Conservation (phyloP, 2,329 filamentous ascomycete species). For the Ophiostoma piceae region DNA sequence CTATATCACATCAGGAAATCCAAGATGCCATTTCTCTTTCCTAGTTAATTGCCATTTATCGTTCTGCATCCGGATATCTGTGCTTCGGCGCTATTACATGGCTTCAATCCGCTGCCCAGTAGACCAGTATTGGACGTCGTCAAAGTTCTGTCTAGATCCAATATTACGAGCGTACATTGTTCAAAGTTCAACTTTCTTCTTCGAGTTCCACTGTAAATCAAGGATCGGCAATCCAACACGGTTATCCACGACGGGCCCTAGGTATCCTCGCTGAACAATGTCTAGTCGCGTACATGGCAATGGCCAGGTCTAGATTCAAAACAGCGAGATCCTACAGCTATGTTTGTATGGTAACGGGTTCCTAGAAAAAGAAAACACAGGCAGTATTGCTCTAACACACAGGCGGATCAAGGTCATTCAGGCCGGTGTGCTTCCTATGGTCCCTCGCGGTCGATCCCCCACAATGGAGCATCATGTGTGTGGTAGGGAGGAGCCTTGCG, state of each 20-base stretch:
- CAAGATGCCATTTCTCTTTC: neutral
- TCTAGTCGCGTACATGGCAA: neutral
- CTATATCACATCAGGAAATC: neutral
- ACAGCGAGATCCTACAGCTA: neutral
- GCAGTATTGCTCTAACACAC: neutral
- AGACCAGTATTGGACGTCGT: neutral
- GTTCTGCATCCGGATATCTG: neutral
- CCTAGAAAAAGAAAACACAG: neutral
- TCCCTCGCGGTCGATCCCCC: constrained; percentile 13
- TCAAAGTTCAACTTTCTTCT: neutral
- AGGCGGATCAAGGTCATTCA: neutral
- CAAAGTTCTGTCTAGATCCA: neutral
- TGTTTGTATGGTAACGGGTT: neutral
- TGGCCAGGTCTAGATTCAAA: neutral
- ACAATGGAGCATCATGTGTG: neutral
- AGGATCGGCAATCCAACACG: neutral
- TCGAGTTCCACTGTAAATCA: neutral
- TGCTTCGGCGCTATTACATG: neutral
- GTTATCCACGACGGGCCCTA: neutral
- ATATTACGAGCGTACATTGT: neutral
- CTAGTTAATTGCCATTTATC: neutral
- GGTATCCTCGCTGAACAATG: neutral
- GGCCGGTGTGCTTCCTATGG: neutral
- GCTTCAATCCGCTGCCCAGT: neutral
- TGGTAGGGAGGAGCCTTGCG: neutral